Evolutionary conservation across 306 rosid genomes (phyloP).

Genomic region (Ziziphus jujuba): DNA sequence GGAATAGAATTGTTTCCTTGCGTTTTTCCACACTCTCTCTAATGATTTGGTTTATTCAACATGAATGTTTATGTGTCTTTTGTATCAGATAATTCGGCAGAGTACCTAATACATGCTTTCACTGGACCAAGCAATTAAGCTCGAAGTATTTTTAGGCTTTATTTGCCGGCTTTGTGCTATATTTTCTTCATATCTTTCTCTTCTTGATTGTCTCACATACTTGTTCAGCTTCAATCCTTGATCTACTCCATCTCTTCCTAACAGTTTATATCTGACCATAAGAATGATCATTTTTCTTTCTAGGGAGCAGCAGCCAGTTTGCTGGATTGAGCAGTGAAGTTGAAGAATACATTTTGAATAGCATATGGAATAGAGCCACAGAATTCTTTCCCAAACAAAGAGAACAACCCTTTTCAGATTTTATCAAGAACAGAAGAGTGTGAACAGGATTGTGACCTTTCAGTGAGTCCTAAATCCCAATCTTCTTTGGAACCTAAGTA

Average conservation of each 20-base stretch:
- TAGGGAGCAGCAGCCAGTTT: slow-evolving; percentile 95
- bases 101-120: background rate
- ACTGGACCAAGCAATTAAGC: background rate
- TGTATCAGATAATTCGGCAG: background rate
- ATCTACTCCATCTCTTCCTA: background rate
- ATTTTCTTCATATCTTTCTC: background rate
- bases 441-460: slow-evolving; percentile 83
- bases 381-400: slow-evolving; percentile 74
- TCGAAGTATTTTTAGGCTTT: background rate
- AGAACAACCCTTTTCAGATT: slow-evolving; percentile 54
- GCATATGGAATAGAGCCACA: slow-evolving; percentile 73
- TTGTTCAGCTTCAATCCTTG: too few relatives aligned
- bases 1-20: too few relatives aligned
- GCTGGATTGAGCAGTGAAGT: slow-evolving; percentile 68
- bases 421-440: slow-evolving; percentile 57
- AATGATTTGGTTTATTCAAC: too few relatives aligned
- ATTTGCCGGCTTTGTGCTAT: background rate
- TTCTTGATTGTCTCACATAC: too few relatives aligned
- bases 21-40: too few relatives aligned
- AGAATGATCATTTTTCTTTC: slow-evolving; percentile 3
- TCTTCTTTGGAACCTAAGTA: slow-evolving; percentile 19
- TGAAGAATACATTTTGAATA: slow-evolving; percentile 56
- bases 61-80: too few relatives aligned
- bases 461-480: slow-evolving; percentile 55
- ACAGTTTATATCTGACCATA: background rate